Evolutionary conservation across 345 rosid species (phyloP).

Genomic region (Clarkia xantiana): DNA sequence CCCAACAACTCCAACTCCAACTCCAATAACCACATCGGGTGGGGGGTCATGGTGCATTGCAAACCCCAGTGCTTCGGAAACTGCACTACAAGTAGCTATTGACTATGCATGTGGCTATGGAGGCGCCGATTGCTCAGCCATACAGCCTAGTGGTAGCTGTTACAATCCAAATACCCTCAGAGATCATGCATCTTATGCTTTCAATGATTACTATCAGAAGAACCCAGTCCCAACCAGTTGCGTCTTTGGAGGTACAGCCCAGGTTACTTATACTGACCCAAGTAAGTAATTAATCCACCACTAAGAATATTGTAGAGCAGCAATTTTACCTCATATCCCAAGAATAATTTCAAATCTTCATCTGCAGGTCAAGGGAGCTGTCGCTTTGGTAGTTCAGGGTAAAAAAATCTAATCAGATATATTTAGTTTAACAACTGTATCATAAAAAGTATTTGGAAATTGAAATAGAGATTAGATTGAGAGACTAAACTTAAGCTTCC

Average conservation of each 20-base stretch:
- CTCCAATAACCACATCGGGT: no score
- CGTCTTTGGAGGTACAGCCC: slow-evolving; percentile 86
- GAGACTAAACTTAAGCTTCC: neutral
- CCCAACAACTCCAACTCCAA: no score
- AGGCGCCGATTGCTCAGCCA: slow-evolving; percentile 57
- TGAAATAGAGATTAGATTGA: neutral
- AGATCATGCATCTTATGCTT: slow-evolving; percentile 94
- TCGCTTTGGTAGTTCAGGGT: slow-evolving; percentile 34
- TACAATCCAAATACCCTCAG: slow-evolving; percentile 52
- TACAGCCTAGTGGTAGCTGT: slow-evolving; percentile 53
- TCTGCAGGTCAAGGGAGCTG: slow-evolving; percentile 77
- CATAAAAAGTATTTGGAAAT: neutral
- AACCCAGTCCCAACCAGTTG: slow-evolving; percentile 78
- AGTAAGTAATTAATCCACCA: slow-evolving; percentile 74
- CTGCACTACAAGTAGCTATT: slow-evolving; percentile 53
- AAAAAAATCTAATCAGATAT: slow-evolving; percentile 1
- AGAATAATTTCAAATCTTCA: neutral
- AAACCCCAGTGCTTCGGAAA: slow-evolving; percentile 47
- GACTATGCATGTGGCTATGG: slow-evolving; percentile 89
- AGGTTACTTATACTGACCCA: slow-evolving; percentile 70
- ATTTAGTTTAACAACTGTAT: neutral
- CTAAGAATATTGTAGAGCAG: slow-evolving; percentile 28
- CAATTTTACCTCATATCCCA: neutral
- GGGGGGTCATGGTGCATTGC: slow-evolving; percentile 56
- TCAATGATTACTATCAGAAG: slow-evolving; percentile 91